Base-by-base conservation (phyloP, 148 eudicot genomes). In the Fallopia convolvulus region DNA sequence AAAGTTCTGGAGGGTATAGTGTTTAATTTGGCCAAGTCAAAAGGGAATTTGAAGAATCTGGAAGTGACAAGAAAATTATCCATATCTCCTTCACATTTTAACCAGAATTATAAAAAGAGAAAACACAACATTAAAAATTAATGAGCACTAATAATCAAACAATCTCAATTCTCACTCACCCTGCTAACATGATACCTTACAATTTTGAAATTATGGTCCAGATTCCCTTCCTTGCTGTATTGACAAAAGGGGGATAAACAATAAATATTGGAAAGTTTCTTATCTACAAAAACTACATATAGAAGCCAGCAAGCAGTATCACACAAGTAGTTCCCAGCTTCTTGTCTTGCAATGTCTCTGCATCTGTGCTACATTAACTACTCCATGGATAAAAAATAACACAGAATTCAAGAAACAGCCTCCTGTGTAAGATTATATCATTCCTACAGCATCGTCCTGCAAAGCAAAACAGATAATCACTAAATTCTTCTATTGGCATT, bases 201-300 rank as follows among this genome's bases (percentile, higher is more conserved):
- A 17, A 55, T 36, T 36, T 36, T 36, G 2, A 55, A 5, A 17
- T 17, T 17, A 55, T 15, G 52, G 15, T 7, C 18, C 23, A 8
- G 18, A 6, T 55, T 55, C 60, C 21, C 60, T 55, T 55, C 60
- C 60, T 26, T 55, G 26, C 5, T 55, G 60, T 55, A 55, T 55
- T 4, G 60, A 18, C 6, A 55, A 55, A 8, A 55, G 18, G 21
- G 17, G n/a, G n/a, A n/a, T n/a, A n/a, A n/a, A 21, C 33, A 23
- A 58, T 21, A 8, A 58, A 21, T 21, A 6, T 6, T 21, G 65
- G 26, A 58, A 21, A 58, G 33, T 58, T 15, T 58, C 65, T 21
- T 58, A 58, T 58, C 65, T 58, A 58, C 65, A 58, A 58, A 58
- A 58, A 23, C 65, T 58, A 32, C 65, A 58, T 23, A 58, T 21